phyloP scores from a whole-genome alignment of 116 monocot species.

The Cymodocea nodosa region DNA sequence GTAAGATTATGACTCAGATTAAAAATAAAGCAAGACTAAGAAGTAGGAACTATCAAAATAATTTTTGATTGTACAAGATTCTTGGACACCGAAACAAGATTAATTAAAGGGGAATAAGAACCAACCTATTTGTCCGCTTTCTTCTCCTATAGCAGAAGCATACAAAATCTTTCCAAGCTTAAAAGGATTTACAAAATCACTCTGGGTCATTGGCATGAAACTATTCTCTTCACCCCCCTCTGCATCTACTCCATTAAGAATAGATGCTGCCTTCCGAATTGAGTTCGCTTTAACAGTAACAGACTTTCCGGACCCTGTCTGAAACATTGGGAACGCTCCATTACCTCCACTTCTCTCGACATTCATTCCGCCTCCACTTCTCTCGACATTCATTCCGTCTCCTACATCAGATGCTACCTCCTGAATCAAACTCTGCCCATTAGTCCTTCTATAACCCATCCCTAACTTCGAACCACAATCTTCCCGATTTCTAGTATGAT shows the following conservation, averaged over 20 bases:
- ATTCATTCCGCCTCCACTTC: background rate
- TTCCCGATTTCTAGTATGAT: background rate
- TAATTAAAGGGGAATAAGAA: no score
- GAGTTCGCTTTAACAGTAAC: slow-evolving; percentile 35
- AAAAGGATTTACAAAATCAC: background rate
- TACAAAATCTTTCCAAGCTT: no score
- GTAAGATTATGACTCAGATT: no score
- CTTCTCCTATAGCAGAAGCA: no score
- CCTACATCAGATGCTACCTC: slow-evolving; percentile 25
- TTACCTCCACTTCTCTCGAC: background rate
- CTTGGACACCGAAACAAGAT: no score
- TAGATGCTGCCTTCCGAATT: slow-evolving; percentile 22
- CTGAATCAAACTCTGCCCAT: slow-evolving; percentile 28
- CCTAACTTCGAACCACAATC: slow-evolving; percentile 29
- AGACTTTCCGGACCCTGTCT: slow-evolving; percentile 43
- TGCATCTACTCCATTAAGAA: slow-evolving; percentile 6
- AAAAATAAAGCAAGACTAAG: no score
- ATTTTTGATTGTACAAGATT: no score
- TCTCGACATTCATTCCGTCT: slow-evolving; percentile 2
- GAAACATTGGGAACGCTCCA: slow-evolving; percentile 33
- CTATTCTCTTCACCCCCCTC: background rate
- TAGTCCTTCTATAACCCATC: slow-evolving; percentile 24
- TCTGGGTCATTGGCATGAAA: background rate
- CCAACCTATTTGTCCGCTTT: no score
- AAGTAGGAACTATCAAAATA: no score